Evolutionary conservation across 495 filamentous ascomycete species (phyloP).

Genomic region (Massariosphaeria phaeospora): DNA sequence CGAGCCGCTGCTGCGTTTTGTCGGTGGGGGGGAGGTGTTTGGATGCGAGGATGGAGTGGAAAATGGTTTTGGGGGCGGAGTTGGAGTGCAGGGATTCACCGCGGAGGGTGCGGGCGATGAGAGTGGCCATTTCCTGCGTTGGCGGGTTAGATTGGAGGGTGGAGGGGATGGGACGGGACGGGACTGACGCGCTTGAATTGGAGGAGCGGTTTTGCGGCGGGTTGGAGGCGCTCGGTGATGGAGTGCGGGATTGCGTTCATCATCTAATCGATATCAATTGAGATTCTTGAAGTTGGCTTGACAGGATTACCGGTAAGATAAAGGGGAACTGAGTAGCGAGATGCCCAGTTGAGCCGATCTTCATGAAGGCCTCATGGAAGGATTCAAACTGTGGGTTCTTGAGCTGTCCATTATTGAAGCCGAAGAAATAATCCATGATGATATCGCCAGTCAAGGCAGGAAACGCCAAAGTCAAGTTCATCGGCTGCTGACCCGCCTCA

Average conservation of each 20-base stretch:
- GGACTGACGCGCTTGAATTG: conserved; percentile 16
- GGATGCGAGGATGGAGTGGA: conserved; percentile 21
- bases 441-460: conserved; percentile 24
- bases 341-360: conserved; percentile 11
- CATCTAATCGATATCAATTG: background rate
- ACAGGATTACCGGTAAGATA: conserved; percentile 9
- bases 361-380: conserved; percentile 20
- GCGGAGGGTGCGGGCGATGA: conserved; percentile 8
- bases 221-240: conserved; percentile 18
- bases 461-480: conserved; percentile 18
- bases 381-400: conserved; percentile 17
- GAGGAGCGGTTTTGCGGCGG: conserved; percentile 13
- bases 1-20: conserved; percentile 33
- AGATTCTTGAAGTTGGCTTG: background rate
- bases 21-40: conserved; percentile 15
- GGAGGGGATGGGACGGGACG: background rate
- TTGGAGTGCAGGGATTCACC: conserved; percentile 5
- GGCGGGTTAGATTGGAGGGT: background rate
- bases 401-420: conserved; percentile 22
- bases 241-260: conserved; percentile 18
- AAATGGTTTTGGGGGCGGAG: conserved; percentile 12
- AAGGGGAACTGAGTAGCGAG: conserved; percentile 22
- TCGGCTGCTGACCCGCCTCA: conserved; percentile 14
- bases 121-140: conserved; percentile 10
- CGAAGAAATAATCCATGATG: conserved; percentile 29